phyloP scores from a whole-genome alignment of 2,329 filamentous ascomycete species.

The Ciborinia camelliae region DNA sequence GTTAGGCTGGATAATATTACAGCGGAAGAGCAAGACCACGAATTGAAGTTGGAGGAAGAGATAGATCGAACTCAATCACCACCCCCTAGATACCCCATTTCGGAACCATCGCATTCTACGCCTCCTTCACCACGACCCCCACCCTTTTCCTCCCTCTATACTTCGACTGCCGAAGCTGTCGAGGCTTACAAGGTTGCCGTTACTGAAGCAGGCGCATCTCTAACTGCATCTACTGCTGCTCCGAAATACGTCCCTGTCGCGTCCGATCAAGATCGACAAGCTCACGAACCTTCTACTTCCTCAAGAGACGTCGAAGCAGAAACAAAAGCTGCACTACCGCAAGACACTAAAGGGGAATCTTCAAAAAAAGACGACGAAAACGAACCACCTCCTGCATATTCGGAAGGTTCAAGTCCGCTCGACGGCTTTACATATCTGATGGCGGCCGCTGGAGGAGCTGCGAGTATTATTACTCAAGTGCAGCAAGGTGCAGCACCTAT shows the following conservation, averaged over 20 bases:
- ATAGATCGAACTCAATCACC: conserved; percentile 46
- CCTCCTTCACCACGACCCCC: conserved; percentile 48
- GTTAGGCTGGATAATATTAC: conserved; percentile 38
- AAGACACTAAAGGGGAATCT: conserved; percentile 72
- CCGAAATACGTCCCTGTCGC: conserved; percentile 53
- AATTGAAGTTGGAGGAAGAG: conserved; percentile 39
- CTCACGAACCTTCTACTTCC: conserved; percentile 28
- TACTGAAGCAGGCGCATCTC: conserved; percentile 39
- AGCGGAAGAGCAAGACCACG: conserved; percentile 25
- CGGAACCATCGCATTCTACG: conserved; percentile 49
- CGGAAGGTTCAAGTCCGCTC: conserved; percentile 89
- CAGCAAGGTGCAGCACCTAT: conserved; percentile 85
- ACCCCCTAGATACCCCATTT: conserved; percentile 56
- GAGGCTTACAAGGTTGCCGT: conserved; percentile 40
- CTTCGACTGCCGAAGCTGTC: conserved; percentile 40
- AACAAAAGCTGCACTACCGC: conserved; percentile 80
- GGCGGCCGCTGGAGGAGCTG: conserved; percentile 93
- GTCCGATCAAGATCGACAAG: conserved; percentile 36
- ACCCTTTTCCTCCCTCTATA: conserved; percentile 60
- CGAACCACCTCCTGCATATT: conserved; percentile 94
- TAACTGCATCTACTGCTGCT: conserved; percentile 54
- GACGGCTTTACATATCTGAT: conserved; percentile 94
- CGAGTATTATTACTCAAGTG: conserved; percentile 99
- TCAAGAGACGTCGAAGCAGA: conserved; percentile 58
- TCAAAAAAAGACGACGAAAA: conserved; percentile 76